A percentile compares a stretch with the other conserved stretches of the same genome.
Evolutionary conservation across 768 basidiomycete species (phyloP).

Genomic region (Boletus rex-veris): DNA sequence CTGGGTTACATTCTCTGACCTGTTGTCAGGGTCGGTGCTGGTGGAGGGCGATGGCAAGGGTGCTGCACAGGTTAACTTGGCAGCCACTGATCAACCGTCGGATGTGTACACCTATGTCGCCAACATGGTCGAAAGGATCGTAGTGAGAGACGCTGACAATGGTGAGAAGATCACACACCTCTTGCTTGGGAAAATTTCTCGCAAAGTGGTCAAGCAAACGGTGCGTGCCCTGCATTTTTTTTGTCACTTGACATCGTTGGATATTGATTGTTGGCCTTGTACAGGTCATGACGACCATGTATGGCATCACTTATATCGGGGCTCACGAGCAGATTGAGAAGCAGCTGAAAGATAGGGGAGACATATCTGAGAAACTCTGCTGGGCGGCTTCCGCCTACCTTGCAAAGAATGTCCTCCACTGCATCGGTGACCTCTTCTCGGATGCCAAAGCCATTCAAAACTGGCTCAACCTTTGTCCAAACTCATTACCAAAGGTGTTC

Average conservation of each 20-base stretch:
- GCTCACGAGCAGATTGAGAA: slow-evolving; percentile 93
- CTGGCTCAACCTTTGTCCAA: slow-evolving; percentile 82
- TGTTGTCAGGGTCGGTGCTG: slow-evolving; percentile 63
- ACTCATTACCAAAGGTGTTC: slow-evolving; percentile 84
- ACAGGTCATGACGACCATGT: slow-evolving; percentile 98
- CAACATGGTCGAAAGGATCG: slow-evolving; percentile 70
- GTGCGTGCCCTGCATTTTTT: slow-evolving; percentile 38
- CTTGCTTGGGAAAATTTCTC: slow-evolving; percentile 72
- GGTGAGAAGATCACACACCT: slow-evolving; percentile 54
- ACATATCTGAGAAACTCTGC: slow-evolving; percentile 67
- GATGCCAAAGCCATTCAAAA: slow-evolving; percentile 89
- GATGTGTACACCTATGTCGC: slow-evolving; percentile 96
- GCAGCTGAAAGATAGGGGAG: slow-evolving; percentile 75
- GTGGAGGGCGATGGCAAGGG: slow-evolving; percentile 92
- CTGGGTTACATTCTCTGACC: slow-evolving; percentile 2
- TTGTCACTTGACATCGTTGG: background rate
- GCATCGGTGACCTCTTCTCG: slow-evolving; percentile 91
- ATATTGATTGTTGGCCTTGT: background rate
- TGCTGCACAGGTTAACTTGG: slow-evolving; percentile 89
- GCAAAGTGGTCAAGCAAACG: slow-evolving; percentile 99
- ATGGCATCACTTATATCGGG: slow-evolving; percentile 94
- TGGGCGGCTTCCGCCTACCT: slow-evolving; percentile 78
- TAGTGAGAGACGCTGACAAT: slow-evolving; percentile 52
- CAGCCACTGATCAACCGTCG: slow-evolving; percentile 77
- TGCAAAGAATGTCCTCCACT: slow-evolving; percentile 70